A percentile compares a stretch with the other conserved stretches of the same genome.
These are phyloP conservation scores for Gonapodya sp. DNA, from an alignment of 192 early-diverging fungal species.

Conservation along the genomic window DNA sequence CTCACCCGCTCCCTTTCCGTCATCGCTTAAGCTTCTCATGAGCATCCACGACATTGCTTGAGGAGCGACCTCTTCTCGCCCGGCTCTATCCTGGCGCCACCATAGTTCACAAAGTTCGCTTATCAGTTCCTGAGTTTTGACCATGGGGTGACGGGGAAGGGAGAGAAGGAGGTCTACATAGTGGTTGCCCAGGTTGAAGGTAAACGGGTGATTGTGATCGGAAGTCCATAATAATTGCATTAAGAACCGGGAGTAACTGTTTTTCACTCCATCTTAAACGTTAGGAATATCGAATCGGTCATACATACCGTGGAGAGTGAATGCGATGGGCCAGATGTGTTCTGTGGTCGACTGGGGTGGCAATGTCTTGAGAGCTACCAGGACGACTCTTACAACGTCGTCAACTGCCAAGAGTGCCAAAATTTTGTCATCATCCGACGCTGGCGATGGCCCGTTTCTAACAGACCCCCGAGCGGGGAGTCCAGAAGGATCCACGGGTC, in stretches of 20 bases:
- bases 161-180: not conserved
- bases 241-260: no score
- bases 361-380: not conserved
- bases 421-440: not conserved
- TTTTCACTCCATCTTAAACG: no score
- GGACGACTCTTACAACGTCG: not conserved
- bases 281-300: no score
- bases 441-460: not conserved
- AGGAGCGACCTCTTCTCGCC: not conserved
- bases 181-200: no score
- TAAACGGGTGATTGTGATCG: no score
- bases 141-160: not conserved
- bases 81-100: not conserved
- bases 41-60: not conserved
- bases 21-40: not conserved
- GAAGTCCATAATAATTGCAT: no score
- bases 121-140: not conserved
- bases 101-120: not conserved
- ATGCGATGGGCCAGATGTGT: not conserved
- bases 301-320: not conserved
- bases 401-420: not conserved
- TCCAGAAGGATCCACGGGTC: not conserved
- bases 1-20: not conserved
- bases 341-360: not conserved
- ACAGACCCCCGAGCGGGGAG: not conserved